Percentiles rank a stretch among this genome's conserved stretches.
Evolutionary conservation across 1,139 yeast genomes (phyloP).

Genomic region (Scheffersomyces parashehatae): DNA sequence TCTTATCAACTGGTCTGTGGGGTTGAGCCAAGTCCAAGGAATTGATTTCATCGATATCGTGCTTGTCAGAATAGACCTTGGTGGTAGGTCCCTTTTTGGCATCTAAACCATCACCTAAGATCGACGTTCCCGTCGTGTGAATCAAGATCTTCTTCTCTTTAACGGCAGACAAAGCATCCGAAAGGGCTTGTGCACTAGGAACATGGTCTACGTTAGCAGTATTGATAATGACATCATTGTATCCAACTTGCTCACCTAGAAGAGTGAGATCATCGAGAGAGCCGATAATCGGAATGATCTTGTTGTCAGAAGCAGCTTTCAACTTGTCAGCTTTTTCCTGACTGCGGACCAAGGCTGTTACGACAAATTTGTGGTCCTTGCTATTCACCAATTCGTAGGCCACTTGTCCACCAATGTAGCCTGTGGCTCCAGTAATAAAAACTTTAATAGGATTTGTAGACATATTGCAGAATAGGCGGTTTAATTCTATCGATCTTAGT

Average conservation of each 20-base stretch:
- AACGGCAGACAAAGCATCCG: constrained; percentile 13
- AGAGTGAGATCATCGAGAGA: constrained; percentile 22
- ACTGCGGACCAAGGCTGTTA: constrained; percentile 27
- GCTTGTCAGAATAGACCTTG: constrained; percentile 31
- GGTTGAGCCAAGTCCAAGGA: constrained; percentile 31
- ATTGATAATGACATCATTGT: constrained; percentile 33
- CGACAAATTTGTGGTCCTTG: constrained; percentile 12
- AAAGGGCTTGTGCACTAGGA: constrained; percentile 27
- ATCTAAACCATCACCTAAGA: constrained; percentile 27
- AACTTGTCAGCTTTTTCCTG: constrained; percentile 24
- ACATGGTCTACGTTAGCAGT: constrained; percentile 40
- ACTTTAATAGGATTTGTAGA: constrained; percentile 8
- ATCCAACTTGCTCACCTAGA: constrained; percentile 19
- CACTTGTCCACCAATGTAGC: constrained; percentile 31
- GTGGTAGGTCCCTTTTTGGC: constrained; percentile 19
- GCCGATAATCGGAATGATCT: constrained; percentile 20
- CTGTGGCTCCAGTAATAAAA: constrained; percentile 34
- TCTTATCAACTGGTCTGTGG: constrained; percentile 37
- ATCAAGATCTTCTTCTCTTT: constrained; percentile 23
- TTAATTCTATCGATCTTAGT: too few relatives aligned
- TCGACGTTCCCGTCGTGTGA: constrained; percentile 44
- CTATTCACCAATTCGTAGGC: constrained; percentile 23
- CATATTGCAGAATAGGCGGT: too few relatives aligned
- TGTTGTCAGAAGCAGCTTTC: constrained; percentile 16
- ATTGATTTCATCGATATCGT: constrained; percentile 29